A percentile compares a stretch with the other conserved stretches of the same genome.
Evolutionary conservation across 768 basidiomycete species (phyloP).

Genomic region (Lanmaoa rubissima): DNA sequence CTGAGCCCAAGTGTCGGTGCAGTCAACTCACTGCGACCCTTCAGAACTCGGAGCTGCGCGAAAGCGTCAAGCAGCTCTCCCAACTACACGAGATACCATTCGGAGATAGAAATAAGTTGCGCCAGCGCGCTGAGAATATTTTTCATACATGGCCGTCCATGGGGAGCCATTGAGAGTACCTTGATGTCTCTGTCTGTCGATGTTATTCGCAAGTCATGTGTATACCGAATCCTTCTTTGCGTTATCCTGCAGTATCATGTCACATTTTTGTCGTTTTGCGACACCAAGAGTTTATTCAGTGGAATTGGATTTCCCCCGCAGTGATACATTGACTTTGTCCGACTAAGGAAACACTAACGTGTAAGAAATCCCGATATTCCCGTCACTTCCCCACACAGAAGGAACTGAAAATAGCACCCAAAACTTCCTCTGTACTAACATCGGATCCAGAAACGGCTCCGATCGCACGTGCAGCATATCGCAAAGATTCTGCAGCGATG

Average conservation of each 20-base stretch:
- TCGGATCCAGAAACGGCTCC: conserved; percentile 73
- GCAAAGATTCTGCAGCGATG: conserved; percentile 80
- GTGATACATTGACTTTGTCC: conserved; percentile 1
- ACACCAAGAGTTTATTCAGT: background rate
- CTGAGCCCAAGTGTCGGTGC: background rate
- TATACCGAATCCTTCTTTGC: conserved; percentile 5
- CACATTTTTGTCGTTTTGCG: background rate
- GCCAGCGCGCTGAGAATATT: conserved; percentile 20
- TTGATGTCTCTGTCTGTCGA: background rate
- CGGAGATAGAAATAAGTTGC: conserved; percentile 27
- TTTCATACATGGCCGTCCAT: conserved; percentile 15
- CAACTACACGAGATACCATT: conserved; percentile 31
- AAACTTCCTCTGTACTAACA: conserved; percentile 79
- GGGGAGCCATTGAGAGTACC: background rate
- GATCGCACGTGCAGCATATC: conserved; percentile 82
- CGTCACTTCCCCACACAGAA: conserved; percentile 86
- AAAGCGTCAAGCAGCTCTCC: conserved; percentile 25
- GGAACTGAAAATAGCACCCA: conserved; percentile 79
- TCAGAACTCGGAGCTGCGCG: conserved; percentile 21
- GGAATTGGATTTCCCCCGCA: background rate
- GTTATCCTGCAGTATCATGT: background rate
- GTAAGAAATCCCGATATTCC: background rate
- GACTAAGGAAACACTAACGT: background rate
- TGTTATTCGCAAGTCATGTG: background rate
- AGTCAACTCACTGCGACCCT: background rate